Conservation (phyloP, 192 early-diverging fungal species). For the Rhizophagus prolifer region DNA sequence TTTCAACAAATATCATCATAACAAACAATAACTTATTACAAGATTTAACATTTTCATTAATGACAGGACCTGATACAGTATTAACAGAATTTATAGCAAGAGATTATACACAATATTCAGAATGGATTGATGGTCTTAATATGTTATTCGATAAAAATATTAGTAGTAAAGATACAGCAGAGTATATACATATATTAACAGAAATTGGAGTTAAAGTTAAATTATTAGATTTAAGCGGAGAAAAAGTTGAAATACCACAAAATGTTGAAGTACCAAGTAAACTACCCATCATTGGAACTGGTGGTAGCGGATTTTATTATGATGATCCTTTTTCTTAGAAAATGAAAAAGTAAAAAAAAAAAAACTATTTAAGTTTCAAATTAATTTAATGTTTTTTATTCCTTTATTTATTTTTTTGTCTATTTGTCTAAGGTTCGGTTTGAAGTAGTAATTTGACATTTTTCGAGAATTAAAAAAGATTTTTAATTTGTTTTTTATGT, state of each 20-base stretch:
- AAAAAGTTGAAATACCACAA: conserved; percentile 55
- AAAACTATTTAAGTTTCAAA: not conserved
- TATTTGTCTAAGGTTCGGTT: too few species aligned
- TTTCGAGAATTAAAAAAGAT: too few species aligned
- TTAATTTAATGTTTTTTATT: too few species aligned
- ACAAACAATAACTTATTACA: not conserved
- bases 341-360: too few species aligned
- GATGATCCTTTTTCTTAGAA: conserved; percentile 30
- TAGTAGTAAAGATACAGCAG: conserved; percentile 62
- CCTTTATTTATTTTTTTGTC: too few species aligned
- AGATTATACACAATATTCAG: conserved; percentile 45
- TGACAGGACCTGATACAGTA: conserved; percentile 34
- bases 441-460: too few species aligned
- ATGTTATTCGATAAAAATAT: conserved; percentile 68
- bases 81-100: conserved; percentile 60
- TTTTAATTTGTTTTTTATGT: too few species aligned
- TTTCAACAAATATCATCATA: not conserved
- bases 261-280: conserved; percentile 24
- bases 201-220: conserved; percentile 69
- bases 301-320: conserved; percentile 27
- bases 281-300: conserved; percentile 4
- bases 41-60: conserved; percentile 43
- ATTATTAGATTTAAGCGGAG: conserved; percentile 65
- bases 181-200: conserved; percentile 60
- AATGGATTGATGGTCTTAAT: conserved; percentile 78